Conservation (phyloP, 2,329 filamentous ascomycete species). For the Sclerotiophoma versabilis region DNA sequence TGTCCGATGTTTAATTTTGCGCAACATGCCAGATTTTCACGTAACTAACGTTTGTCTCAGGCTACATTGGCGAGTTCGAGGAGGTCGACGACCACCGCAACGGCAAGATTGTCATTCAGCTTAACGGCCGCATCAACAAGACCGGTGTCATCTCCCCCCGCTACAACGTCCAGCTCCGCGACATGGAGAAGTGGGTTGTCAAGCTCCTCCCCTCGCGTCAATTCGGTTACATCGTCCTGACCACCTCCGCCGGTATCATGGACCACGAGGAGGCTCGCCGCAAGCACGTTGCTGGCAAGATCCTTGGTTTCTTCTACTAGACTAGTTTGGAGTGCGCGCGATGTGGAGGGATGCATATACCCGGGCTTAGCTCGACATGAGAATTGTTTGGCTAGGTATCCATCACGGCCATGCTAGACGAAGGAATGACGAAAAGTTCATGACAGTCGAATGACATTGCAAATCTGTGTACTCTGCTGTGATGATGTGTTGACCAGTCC, state of each 20-base stretch:
- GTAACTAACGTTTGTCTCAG: constrained; percentile 55
- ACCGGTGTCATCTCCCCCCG: constrained; percentile 98
- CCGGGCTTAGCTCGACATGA: constrained; percentile 33
- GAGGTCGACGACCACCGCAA: constrained; percentile 99
- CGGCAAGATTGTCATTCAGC: constrained; percentile 99
- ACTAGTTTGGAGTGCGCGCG: constrained; percentile 22
- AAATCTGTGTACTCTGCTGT: not conserved
- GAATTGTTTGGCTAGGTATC: constrained; percentile 34
- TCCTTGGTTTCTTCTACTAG: constrained; percentile 99
- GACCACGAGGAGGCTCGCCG: constrained; percentile 99
- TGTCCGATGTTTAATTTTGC: constrained; percentile 91
- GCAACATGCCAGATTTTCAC: constrained; percentile 76
- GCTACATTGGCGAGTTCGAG: constrained; percentile 99
- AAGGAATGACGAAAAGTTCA: constrained; percentile 43
- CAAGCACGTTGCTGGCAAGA: constrained; percentile 99
- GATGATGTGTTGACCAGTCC: not conserved
- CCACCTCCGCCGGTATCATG: constrained; percentile 99
- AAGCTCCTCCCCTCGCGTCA: constrained; percentile 99
- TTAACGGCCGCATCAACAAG: constrained; percentile 99
- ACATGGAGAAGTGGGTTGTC: constrained; percentile 99
- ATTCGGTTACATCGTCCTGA: constrained; percentile 99
- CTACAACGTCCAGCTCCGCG: constrained; percentile 97
- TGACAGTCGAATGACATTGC: constrained; percentile 7
- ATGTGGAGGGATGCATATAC: constrained; percentile 41
- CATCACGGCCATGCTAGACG: constrained; percentile 39